phyloP scores from a whole-genome alignment of 345 rosid species.

The Mangifera indica region DNA sequence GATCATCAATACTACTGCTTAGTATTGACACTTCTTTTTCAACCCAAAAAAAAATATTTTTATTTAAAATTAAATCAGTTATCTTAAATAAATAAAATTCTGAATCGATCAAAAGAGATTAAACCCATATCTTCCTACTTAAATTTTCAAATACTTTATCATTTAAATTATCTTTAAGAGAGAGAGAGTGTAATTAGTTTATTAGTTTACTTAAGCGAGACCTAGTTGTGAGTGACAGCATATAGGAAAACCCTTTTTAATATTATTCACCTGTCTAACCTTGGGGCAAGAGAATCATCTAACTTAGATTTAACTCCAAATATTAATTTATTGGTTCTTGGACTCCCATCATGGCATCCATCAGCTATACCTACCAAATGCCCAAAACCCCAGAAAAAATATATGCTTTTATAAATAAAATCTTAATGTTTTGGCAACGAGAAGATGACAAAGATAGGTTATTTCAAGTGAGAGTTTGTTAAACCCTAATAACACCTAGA shows the following conservation, averaged over 20 bases:
- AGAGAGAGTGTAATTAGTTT: no score
- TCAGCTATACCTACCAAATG: slow-evolving; percentile 20
- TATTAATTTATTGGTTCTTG: slow-evolving; percentile 27
- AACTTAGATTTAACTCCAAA: no score
- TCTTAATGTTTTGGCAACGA: slow-evolving; percentile 38
- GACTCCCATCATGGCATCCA: slow-evolving; percentile 47
- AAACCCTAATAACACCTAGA: slow-evolving; percentile 47
- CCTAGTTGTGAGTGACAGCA: no score
- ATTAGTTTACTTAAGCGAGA: neutral
- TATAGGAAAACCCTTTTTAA: no score
- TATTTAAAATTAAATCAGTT: no score
- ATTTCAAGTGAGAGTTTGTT: slow-evolving; percentile 30
- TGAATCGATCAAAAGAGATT: no score
- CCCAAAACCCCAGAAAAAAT: slow-evolving; percentile 34
- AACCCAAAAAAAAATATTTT: neutral
- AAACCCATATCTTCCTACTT: no score
- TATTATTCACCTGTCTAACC: no score
- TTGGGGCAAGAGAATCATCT: neutral
- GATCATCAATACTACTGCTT: neutral
- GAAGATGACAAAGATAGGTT: slow-evolving; percentile 46
- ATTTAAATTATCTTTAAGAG: no score
- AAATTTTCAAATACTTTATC: no score
- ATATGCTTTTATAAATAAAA: slow-evolving; percentile 14
- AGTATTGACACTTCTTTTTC: neutral
- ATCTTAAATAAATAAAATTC: no score